Base-by-base conservation (phyloP, 176 grass and related monocot species). In the Avena insularis region DNA sequence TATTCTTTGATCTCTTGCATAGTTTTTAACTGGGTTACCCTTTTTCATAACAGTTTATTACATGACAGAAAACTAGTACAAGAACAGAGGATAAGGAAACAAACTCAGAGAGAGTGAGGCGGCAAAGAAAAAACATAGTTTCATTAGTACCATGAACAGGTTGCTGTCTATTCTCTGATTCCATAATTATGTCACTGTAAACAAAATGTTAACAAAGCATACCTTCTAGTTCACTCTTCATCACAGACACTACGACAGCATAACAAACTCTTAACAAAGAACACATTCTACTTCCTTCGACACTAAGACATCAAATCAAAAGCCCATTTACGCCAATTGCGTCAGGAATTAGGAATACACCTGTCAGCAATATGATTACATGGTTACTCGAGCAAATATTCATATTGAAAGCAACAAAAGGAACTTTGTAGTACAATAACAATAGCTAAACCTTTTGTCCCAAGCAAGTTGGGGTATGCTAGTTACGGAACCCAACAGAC, bases 131-230 rank as follows among this genome's bases (percentile, higher is more conserved):
- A 33, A 33, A 6, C 64, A 35, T 35, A 33, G 29, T 16, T 66
- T 66, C 27, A 66, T 14, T 27, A 16, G 5, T 33, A 66, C 25
- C 25, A 66, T 66, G 25, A 66, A 12, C 60, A 1, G 5, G 60
- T 63, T 25, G 14, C 10, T 31, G 0, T 66, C 9, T 49, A 20
- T 67, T 67, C 16, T n/a, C 19, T 81, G 10, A 61, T 65, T 1
- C 31, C 40, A 63, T 48, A 27, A 14, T 50, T 2, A n/a, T 49
- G 78, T 64, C 13, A 64, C 9, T 19, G 46, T 13, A 65, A 46
- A 19, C n/a, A 49, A 53, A 81, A 65, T 49, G 60, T 43, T 81
- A 23, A 64, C 43, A 65, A 65, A 49, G 38, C 48, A 63, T 80
- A 80, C 58, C 58, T 75, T 14, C 3, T 66, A 33, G 14, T 2